Evolutionary conservation across 1,284 basidiomycete genomes (phyloP).

Genomic region (Cystobasidiaceae sp.): DNA sequence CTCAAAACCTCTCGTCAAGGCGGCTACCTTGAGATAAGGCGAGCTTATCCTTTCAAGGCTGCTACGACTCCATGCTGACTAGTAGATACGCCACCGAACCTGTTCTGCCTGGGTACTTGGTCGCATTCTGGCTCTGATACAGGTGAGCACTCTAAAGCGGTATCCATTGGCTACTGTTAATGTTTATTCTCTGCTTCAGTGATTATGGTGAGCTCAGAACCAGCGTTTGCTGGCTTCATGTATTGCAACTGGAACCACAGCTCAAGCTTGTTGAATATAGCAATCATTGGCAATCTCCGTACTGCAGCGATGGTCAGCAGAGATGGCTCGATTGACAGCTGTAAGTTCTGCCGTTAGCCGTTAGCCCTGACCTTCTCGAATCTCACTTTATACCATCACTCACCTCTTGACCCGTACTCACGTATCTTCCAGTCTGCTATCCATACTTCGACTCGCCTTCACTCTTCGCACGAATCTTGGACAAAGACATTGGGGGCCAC

Average conservation of each 20-base stretch:
- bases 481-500: conserved; percentile 85
- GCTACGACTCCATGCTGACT: too few species aligned
- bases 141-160: not conserved
- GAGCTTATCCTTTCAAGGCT: too few species aligned
- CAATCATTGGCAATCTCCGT: conserved; percentile 36
- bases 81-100: too few species aligned
- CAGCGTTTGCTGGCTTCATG: too few species aligned
- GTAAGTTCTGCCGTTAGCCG: too few species aligned
- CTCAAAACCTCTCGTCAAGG: conserved; percentile 8
- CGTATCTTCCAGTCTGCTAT: conserved; percentile 81
- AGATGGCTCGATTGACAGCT: conserved; percentile 47
- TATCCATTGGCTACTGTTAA: too few species aligned
- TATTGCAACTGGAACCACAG: too few species aligned
- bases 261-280: not conserved
- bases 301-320: conserved; percentile 50
- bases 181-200: not conserved
- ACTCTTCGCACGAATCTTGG: conserved; percentile 78
- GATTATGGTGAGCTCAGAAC: conserved; percentile 23
- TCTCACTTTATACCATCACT: too few species aligned
- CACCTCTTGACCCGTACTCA: too few species aligned
- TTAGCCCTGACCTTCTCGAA: too few species aligned
- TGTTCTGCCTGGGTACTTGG: too few species aligned
- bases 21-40: conserved; percentile 31
- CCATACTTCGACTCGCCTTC: conserved; percentile 77
- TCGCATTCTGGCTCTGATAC: too few species aligned